Conservation (phyloP, 2,329 filamentous ascomycete species). For the Hypoxylon sp. region DNA sequence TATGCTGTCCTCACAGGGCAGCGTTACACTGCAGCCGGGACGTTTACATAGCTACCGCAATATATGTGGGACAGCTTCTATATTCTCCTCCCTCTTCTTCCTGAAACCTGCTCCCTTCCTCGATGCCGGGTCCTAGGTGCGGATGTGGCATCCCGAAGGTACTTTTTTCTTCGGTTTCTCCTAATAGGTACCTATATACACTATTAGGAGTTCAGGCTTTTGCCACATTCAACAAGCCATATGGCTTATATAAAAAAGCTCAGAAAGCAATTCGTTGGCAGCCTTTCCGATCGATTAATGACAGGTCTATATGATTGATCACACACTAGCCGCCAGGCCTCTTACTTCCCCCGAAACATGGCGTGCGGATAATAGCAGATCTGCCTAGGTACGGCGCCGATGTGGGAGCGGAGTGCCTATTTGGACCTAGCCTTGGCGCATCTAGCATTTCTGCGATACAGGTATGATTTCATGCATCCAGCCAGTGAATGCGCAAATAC, state of each 20-base stretch:
- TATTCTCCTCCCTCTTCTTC: no score
- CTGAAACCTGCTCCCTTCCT: no score
- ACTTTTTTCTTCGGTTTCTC: neutral
- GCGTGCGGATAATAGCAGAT: neutral
- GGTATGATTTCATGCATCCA: neutral
- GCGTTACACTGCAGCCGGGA: neutral
- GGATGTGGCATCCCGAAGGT: neutral
- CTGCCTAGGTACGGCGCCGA: neutral
- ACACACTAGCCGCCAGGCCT: neutral
- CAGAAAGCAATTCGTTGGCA: neutral
- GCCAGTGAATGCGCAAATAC: no score
- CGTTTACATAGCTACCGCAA: neutral
- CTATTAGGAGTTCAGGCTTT: neutral
- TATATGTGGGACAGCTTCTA: no score
- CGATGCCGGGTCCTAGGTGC: neutral
- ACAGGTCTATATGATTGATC: neutral
- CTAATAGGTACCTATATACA: no score
- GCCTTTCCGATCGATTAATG: neutral
- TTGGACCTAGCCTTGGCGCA: neutral
- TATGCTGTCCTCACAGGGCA: no score
- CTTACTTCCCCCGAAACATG: no score
- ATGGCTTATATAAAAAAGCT: neutral
- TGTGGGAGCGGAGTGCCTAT: neutral
- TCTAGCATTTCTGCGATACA: neutral
- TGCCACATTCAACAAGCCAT: neutral